Evolutionary conservation across 345 rosid genomes (phyloP), one percentile per base, ranked within the genome.

Genomic region (Sonneratia alba): DNA sequence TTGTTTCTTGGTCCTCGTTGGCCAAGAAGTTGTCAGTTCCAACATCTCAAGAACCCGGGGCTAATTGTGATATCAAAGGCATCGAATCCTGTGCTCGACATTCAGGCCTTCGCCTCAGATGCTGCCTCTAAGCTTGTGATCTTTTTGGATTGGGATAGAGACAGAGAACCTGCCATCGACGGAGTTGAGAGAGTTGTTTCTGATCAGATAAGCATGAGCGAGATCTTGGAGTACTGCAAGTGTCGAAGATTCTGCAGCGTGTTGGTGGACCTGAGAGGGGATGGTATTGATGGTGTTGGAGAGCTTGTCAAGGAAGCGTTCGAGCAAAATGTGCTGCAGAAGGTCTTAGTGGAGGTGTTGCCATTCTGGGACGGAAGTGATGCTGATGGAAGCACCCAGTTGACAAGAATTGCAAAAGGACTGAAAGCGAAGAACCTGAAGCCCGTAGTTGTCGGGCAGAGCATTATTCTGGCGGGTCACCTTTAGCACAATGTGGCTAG

Each of bases 211-310:
- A 80, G 70, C 42, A 71, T 88, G 85, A 72, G 72, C 69, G 81
- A 74, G 24, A 84, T 91, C 72, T 75, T 87, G 71, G 87, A 85
- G 37, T 80, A 88, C 47, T 88, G 93, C 75, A 79, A 79, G 68
- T 10, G 11, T 10, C 78, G 21, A 43, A 95, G 97, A 45, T 73
- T 86, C 11, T 85, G 87, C 71, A 94, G 85, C 67, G 81, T 90
- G 56, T 73, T 86, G 79, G 47, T 94, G 79, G 96, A 88, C 82
- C 71, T 84, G 77, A 85, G 89, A 70, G 93, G 95, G 37, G 62
- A 73, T 63, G 62, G 72, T 63, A 34, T 77, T 6, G 67, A 53
- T 61, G 87, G 87, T 61, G 82, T 88, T 73, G 85, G 69, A 72
- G 85, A 70, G 75, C 91, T 91, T 74, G 59, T 94, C 5, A 75